These are phyloP conservation scores for Cardamine resedifolia DNA, from an alignment of 345 rosid species.

Conservation along the genomic window DNA sequence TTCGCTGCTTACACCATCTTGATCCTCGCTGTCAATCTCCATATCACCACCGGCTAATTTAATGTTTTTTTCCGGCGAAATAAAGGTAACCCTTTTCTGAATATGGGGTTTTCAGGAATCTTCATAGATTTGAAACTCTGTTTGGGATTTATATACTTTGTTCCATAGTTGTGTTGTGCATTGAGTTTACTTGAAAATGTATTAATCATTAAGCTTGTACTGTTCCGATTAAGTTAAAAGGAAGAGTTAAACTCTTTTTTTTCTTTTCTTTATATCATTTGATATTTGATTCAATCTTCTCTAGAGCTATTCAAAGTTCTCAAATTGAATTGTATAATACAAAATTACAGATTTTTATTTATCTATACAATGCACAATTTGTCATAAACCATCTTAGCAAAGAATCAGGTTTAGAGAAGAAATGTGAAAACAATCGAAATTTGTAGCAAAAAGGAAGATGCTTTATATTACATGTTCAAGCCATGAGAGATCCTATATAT, in stretches of 20 bases:
- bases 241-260: background rate
- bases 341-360: background rate
- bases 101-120: slow-evolving; percentile 22
- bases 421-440: background rate
- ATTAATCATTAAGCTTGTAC: slow-evolving; percentile 9
- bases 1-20: slow-evolving; percentile 74
- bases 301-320: background rate
- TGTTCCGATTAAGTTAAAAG: background rate
- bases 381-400: background rate
- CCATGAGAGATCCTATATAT: background rate
- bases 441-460: slow-evolving; percentile 1
- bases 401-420: background rate
- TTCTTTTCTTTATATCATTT: background rate
- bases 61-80: background rate
- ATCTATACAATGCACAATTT: background rate
- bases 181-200: slow-evolving; percentile 7
- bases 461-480: slow-evolving; percentile 9
- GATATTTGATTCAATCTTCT: slow-evolving; percentile 6
- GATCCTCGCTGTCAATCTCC: slow-evolving; percentile 73
- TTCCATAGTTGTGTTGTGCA: background rate
- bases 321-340: background rate
- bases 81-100: slow-evolving; percentile 24
- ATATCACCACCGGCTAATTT: slow-evolving; percentile 78
- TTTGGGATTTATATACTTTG: slow-evolving; percentile 11
- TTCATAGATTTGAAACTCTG: slow-evolving; percentile 18